Evolutionary conservation across 2,329 filamentous ascomycete genomes (phyloP), one percentile per base, ranked within the genome.

Genomic region (Epicoccum nigrum): DNA sequence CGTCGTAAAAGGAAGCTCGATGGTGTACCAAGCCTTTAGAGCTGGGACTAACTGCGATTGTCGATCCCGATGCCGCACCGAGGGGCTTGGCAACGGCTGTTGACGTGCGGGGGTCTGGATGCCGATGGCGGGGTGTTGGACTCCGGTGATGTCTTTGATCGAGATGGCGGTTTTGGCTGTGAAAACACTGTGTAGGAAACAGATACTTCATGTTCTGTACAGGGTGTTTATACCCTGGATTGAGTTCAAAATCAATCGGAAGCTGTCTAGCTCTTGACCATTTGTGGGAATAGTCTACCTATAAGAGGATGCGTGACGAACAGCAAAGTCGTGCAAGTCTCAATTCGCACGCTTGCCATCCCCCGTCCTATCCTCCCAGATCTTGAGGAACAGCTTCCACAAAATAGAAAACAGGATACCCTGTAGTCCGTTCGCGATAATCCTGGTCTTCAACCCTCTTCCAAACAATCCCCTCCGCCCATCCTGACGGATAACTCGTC

Each of bases 341-440:
- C 7, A 54, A 23, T 41, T 40, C 7, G 31, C 51, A n/a, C 28
- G 19, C 17, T 45, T 49, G 25, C 34, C 40, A 20, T 47, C 32
- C 6, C 51, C 45, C 6, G 51, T 54, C 51, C 49, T 51, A 17
- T 63, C 59, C 16, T 63, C 62, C 60, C 60, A 66, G 4, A 68
- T 63, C 30, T 56, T 63, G 12, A 68, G 51, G 21, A 68, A 68
- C 3, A 66, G 15, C 28, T 68, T 68, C 65, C 65, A 68, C 23
- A 68, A 16, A 12, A 68, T 66, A 1, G 64, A 67, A n/a, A 68
- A 68, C 4, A 68, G 20, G 4, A 68, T 63, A 0, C 65, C 64
- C 21, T 68, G 65, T n/a, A 68, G 16, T 2, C 65, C 65, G 32
- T 68, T 68, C 2, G 65, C 65, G n/a, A 67, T 49, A 17, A 67